These are phyloP conservation scores for Exophiala sp. DNA, from an alignment of 2,329 filamentous ascomycete genomes.

Conservation along the genomic window DNA sequence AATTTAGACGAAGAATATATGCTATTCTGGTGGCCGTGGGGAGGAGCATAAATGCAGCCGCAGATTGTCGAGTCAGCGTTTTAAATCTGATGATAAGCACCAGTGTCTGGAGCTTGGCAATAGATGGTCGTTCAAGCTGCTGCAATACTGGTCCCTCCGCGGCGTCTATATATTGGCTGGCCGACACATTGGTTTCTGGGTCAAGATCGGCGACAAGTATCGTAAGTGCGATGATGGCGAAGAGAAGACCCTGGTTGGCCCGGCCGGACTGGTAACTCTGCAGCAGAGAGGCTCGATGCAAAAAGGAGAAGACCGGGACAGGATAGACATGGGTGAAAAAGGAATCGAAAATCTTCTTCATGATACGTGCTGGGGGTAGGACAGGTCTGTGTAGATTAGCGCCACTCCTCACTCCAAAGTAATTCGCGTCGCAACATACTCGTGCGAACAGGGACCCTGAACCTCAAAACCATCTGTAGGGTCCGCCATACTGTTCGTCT, in stretches of 20 bases:
- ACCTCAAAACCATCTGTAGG: not conserved
- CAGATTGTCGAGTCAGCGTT: not conserved
- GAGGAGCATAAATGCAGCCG: slow-evolving; percentile 14
- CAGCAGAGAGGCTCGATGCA: slow-evolving; percentile 31
- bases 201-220: not conserved
- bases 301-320: slow-evolving; percentile 28
- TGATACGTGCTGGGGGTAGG: not conserved
- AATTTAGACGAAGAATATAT: slow-evolving; percentile 45
- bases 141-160: slow-evolving; percentile 9
- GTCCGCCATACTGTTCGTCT: no score
- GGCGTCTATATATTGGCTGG: not conserved
- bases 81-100: slow-evolving; percentile 11
- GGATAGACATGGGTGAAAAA: slow-evolving; percentile 31
- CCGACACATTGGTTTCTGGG: not conserved
- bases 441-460: no score
- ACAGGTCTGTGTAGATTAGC: no score
- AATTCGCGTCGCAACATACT: no score
- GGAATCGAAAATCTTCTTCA: slow-evolving; percentile 18
- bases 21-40: slow-evolving; percentile 34
- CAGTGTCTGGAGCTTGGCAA: slow-evolving; percentile 13
- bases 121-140: slow-evolving; percentile 8
- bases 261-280: slow-evolving; percentile 11
- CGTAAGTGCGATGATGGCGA: slow-evolving; percentile 8
- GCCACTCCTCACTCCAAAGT: no score
- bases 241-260: slow-evolving; percentile 3